Evolutionary conservation across 805 yeast genomes (phyloP).

Genomic region (Metschnikowia noctiluminum): DNA sequence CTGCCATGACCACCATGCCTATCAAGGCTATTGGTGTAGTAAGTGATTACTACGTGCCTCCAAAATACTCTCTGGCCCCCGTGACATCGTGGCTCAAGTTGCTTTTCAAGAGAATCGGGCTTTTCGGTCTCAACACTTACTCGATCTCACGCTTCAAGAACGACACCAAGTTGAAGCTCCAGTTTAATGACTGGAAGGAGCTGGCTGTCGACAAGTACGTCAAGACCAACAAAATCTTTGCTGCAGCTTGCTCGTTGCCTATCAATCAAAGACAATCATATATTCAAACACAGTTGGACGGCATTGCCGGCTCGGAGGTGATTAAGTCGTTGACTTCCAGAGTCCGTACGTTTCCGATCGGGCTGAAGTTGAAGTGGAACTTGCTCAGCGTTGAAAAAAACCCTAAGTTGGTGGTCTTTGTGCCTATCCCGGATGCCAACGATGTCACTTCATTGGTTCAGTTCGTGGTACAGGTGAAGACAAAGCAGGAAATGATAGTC

Average conservation of each 20-base stretch:
- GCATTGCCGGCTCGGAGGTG: constrained; percentile 34
- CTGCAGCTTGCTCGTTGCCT: constrained; percentile 42
- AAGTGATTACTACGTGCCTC: constrained; percentile 44
- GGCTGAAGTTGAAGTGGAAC: constrained; percentile 69
- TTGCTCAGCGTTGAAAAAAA: constrained; percentile 61
- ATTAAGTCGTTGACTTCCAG: constrained; percentile 30
- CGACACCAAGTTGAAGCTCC: constrained; percentile 41
- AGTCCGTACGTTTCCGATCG: constrained; percentile 47
- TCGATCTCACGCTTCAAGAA: constrained; percentile 45
- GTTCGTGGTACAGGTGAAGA: constrained; percentile 34
- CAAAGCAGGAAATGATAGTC: constrained; percentile 36
- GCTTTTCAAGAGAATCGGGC: constrained; percentile 58
- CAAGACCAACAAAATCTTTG: constrained; percentile 79
- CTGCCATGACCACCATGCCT: constrained; percentile 37
- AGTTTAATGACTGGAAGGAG: constrained; percentile 83
- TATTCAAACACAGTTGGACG: constrained; percentile 38
- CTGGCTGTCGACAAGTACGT: constrained; percentile 75
- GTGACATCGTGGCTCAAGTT: constrained; percentile 41
- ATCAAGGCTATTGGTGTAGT: constrained; percentile 37
- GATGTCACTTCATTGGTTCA: constrained; percentile 38
- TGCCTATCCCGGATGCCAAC: constrained; percentile 53
- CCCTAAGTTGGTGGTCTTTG: constrained; percentile 72
- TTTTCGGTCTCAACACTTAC: constrained; percentile 64
- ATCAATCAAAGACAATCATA: constrained; percentile 37
- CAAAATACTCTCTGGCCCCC: constrained; percentile 23